Conservation (phyloP, 441 rosid species). For the Flueggea neowawraea region DNA sequence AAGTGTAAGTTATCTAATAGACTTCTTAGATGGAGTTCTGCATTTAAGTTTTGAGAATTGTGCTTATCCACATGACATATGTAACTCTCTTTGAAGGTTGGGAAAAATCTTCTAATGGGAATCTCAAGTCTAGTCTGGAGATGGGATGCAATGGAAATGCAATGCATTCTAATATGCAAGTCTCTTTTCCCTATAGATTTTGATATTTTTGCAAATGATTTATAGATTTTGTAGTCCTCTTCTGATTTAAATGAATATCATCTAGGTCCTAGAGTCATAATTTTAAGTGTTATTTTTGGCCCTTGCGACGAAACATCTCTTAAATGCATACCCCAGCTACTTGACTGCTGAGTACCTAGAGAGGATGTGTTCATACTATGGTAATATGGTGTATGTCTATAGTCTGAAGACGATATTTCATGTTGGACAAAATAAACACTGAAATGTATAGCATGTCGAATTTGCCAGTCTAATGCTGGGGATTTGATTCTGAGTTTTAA, state of each 20-base stretch:
- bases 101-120: slow-evolving; percentile 44
- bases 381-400: too few species aligned
- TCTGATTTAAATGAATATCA: not conserved
- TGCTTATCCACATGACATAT: slow-evolving; percentile 49
- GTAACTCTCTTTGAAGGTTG: slow-evolving; percentile 49
- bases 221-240: not conserved
- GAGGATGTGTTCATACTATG: too few species aligned
- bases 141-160: slow-evolving; percentile 55
- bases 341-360: too few species aligned
- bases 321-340: too few species aligned
- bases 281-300: too few species aligned
- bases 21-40: slow-evolving; percentile 36
- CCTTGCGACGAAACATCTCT: too few species aligned
- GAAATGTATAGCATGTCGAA: too few species aligned
- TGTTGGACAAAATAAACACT: too few species aligned
- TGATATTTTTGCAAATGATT: slow-evolving; percentile 14
- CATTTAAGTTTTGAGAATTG: slow-evolving; percentile 19
- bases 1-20: slow-evolving; percentile 86
- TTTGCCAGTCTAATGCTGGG: too few species aligned
- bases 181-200: slow-evolving; percentile 46
- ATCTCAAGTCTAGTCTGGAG: slow-evolving; percentile 41
- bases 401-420: too few species aligned
- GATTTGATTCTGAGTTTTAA: too few species aligned
- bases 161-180: slow-evolving; percentile 68
- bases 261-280: too few species aligned